Evolutionary conservation across 2,329 filamentous ascomycete genomes (phyloP), one percentile per base, ranked within the genome.

Genomic region (Penicillium sclerotiorum): DNA sequence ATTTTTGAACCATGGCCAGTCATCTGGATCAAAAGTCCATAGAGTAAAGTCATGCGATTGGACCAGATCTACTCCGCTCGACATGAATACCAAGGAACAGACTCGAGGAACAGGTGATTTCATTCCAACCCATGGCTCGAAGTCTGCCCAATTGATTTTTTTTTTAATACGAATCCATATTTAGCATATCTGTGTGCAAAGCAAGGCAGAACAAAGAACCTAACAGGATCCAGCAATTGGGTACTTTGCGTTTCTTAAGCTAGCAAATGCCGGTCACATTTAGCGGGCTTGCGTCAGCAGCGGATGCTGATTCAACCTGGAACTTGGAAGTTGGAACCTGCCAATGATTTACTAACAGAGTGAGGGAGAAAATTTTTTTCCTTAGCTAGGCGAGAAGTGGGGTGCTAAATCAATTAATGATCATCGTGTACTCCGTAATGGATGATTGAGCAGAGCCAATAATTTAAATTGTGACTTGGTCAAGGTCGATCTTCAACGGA

Each of bases 1-100:
- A 20, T 46, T 39, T 45, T 43, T 7, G 22, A 21, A 22, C 48
- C 48, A 50, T 50, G 48, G 48, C 18, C 22, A 33, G 9, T 15
- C 25, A 21, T 20, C 20, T 25, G 38, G n/a, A n/a, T n/a, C n/a
- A n/a, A 28, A 38, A 36, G 21, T 43, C 42, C 40, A 50, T 47
- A 23, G 13, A 36, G 30, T 17, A 15, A 32, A 47, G 37, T 23
- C 38, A 18, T 35, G 11, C 45, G 36, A 54, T 54, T 54, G 52
- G 52, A 17, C 8, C 37, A 20, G 41, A 43, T 49, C 32, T 49
- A 49, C 48, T 54, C 45, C 48, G 45, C 48, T 45, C 36, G 20
- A 20, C 8, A n/a, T 21, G 8, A 30, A 37, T 40, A 17, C 52
- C 52, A 54, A 49, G 48, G 52, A 36, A 43, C 21, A 11, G 18